A percentile compares a stretch with the other conserved stretches of the same genome.
Conservation (phyloP, 2,329 filamentous ascomycete genomes). For the Mariannaea elegans region DNA sequence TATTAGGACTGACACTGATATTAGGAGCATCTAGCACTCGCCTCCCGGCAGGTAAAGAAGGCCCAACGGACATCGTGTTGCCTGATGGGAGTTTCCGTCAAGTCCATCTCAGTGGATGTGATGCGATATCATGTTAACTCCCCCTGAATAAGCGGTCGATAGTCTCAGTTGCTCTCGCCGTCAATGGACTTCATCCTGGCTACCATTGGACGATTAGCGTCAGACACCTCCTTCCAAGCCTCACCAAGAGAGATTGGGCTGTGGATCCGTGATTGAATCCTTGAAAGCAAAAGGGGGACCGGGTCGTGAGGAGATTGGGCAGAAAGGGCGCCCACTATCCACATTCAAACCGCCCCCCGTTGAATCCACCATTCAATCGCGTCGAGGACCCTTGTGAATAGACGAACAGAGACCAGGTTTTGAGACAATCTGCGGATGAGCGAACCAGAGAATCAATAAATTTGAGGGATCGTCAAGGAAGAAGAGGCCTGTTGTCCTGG, state of each 20-base stretch:
- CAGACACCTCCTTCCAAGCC: constrained; percentile 3
- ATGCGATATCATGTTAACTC: constrained; percentile 3
- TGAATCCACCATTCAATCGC: constrained; percentile 10
- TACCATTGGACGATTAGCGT: constrained; percentile 18
- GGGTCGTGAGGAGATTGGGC: constrained; percentile 19
- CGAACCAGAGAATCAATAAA: constrained; percentile 1
- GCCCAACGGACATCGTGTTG: neutral
- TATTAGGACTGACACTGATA: neutral
- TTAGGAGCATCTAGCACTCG: neutral
- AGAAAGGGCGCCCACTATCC: constrained; percentile 12
- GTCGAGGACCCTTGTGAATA: neutral
- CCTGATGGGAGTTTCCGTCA: neutral
- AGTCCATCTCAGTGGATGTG: constrained; percentile 1
- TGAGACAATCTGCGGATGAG: constrained; percentile 11
- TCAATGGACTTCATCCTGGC: constrained; percentile 10
- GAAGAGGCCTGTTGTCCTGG: too few relatives aligned
- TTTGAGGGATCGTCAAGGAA: neutral
- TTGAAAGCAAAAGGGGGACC: constrained; percentile 17
- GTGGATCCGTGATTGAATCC: constrained; percentile 16
- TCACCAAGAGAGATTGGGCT: constrained; percentile 25
- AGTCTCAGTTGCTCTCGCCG: constrained; percentile 1
- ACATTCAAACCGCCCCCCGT: constrained; percentile 15
- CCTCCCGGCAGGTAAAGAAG: neutral
- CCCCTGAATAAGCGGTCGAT: constrained; percentile 21
- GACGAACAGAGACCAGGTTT: constrained; percentile 6